Evolutionary conservation across 2,329 filamentous ascomycete genomes (phyloP).

Genomic region (Didymella arachidicola): DNA sequence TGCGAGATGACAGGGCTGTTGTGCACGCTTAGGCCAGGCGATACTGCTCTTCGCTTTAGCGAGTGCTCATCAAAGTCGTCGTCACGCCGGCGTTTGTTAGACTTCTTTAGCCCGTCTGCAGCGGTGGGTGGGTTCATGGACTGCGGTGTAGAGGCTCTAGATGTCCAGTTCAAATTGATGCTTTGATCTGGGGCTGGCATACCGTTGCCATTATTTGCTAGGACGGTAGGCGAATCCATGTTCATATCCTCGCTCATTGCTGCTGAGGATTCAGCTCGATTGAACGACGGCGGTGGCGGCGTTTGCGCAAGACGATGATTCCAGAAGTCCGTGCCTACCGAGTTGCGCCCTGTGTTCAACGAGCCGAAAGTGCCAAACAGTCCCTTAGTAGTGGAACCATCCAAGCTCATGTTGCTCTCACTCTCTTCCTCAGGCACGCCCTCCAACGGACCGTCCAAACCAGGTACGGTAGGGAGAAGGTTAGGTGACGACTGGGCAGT

Average conservation of each 20-base stretch:
- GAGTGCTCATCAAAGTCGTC: conserved; percentile 88
- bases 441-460: conserved; percentile 67
- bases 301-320: conserved; percentile 68
- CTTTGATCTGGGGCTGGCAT: conserved; percentile 32
- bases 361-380: conserved; percentile 74
- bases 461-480: conserved; percentile 64
- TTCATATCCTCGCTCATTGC: conserved; percentile 71
- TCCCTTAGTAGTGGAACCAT: conserved; percentile 51
- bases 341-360: conserved; percentile 80
- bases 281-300: conserved; percentile 66
- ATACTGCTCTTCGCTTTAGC: conserved; percentile 91
- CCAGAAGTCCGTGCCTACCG: conserved; percentile 78
- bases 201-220: conserved; percentile 31
- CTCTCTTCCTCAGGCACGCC: conserved; percentile 71
- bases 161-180: conserved; percentile 35
- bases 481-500: conserved; percentile 75
- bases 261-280: conserved; percentile 61
- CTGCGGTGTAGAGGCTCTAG: conserved; percentile 50
- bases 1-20: conserved; percentile 85
- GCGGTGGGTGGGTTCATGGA: conserved; percentile 49
- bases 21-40: conserved; percentile 87
- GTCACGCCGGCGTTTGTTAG: conserved; percentile 79
- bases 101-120: conserved; percentile 53
- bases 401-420: conserved; percentile 65
- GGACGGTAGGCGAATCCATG: conserved; percentile 70